Evolutionary conservation across 495 filamentous ascomycete species (phyloP).

Genomic region (Penicillium alfredii): DNA sequence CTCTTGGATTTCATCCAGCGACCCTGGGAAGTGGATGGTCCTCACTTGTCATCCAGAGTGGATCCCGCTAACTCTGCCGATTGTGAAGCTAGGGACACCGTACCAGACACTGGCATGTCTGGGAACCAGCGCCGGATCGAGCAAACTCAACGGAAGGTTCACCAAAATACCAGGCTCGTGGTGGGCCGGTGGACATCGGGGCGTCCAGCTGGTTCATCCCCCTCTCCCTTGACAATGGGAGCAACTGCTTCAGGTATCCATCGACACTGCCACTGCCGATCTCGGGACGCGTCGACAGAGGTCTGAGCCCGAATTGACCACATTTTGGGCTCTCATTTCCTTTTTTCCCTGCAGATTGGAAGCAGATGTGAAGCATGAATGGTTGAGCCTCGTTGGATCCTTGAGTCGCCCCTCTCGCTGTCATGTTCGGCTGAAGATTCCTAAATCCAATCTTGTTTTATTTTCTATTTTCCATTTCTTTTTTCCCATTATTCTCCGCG

Average conservation of each 20-base stretch:
- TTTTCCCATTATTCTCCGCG: constrained; percentile 18
- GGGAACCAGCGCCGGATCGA: constrained; percentile 5
- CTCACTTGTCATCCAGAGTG: constrained; percentile 8
- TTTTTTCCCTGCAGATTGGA: too few relatives aligned
- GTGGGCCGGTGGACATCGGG: constrained; percentile 19
- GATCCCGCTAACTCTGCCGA: constrained; percentile 19
- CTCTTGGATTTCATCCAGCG: not conserved
- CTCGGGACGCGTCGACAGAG: constrained; percentile 28
- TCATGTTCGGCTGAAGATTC: constrained; percentile 36
- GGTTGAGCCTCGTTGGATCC: constrained; percentile 10
- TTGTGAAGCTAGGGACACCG: constrained; percentile 2
- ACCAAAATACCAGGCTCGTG: constrained; percentile 14
- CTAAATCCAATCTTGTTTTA: constrained; percentile 22
- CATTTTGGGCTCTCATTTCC: too few relatives aligned
- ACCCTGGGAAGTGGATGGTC: constrained; percentile 3
- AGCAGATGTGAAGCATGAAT: too few relatives aligned
- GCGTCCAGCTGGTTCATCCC: constrained; percentile 5
- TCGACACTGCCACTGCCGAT: constrained; percentile 36
- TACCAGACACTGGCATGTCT: not conserved
- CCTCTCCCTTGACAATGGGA: not conserved
- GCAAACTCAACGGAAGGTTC: constrained; percentile 12
- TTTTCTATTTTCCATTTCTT: constrained; percentile 15
- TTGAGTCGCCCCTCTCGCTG: constrained; percentile 7
- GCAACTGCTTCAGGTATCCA: constrained; percentile 16
- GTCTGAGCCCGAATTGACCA: too few relatives aligned